Evolutionary conservation across 352 stramenopile species (phyloP).

Genomic region (Phytophthora ramorum): DNA sequence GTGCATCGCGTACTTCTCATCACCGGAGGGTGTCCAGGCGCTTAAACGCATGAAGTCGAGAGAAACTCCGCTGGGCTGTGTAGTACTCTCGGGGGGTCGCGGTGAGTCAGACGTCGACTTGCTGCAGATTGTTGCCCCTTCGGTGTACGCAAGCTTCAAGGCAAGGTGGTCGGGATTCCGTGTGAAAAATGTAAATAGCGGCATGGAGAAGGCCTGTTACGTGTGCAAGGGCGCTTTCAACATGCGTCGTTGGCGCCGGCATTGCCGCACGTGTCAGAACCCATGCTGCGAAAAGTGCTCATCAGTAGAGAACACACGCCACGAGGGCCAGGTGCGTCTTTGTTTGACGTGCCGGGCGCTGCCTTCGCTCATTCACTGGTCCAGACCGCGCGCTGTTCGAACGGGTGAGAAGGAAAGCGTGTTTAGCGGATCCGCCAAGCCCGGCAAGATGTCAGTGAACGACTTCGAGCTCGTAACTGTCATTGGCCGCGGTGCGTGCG

Average conservation of each 20-base stretch:
- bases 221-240: constrained; percentile 71
- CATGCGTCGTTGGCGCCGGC: constrained; percentile 75
- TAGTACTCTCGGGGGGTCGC: constrained; percentile 54
- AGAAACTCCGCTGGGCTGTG: constrained; percentile 64
- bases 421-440: constrained; percentile 67
- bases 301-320: constrained; percentile 64
- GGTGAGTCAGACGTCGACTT: constrained; percentile 58
- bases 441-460: constrained; percentile 78
- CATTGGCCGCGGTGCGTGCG: constrained; percentile 73
- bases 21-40: constrained; percentile 38
- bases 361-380: constrained; percentile 77
- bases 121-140: constrained; percentile 57
- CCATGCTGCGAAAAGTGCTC: constrained; percentile 77
- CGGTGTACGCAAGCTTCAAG: constrained; percentile 74
- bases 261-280: constrained; percentile 76
- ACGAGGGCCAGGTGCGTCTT: constrained; percentile 70
- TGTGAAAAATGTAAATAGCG: constrained; percentile 74
- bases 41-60: constrained; percentile 63
- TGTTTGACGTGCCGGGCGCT: constrained; percentile 65
- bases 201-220: constrained; percentile 77
- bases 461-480: constrained; percentile 81
- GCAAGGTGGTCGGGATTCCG: constrained; percentile 78
- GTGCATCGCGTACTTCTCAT: constrained; percentile 63
- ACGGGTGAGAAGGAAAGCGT: constrained; percentile 77
- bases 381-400: constrained; percentile 63